Evolutionary conservation across 805 yeast genomes (phyloP), one percentile per base, ranked within the genome.

Genomic region (Soucietia sequanensis): DNA sequence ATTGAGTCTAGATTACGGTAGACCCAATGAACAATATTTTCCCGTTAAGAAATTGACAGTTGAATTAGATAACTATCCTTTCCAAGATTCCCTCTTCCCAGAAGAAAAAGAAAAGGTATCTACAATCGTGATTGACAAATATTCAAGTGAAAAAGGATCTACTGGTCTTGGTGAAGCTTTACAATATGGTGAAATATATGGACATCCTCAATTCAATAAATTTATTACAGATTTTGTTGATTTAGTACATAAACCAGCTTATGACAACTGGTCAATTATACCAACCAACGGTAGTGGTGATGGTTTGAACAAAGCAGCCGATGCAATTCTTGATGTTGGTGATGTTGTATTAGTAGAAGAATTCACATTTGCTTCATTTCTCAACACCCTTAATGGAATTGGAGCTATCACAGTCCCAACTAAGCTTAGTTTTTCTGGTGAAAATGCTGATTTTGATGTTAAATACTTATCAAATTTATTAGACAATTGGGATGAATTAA

Each of bases 341-440:
- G 84, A 80, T 45, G 69, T 75, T 3, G 66, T 81, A 5, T 55
- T 82, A 41, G 58, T 78, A 42, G 88, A 81, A 47, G 86, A 80
- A 46, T 81, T 79, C 58, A 78, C 88, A 0, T 82, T 80, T 51
- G 62, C 77, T 1, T 86, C 87, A 2, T 68, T 77, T 22, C 54
- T 78, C 27, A 63, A 67, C 41, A 62, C 67, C 35, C 61, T 74
- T 17, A 46, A 26, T 1, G 65, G 72, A 29, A 61, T 64, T 10
- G 81, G 84, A 2, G 83, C 72, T 1, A 56, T 54, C 6, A 67
- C 74, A 3, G 70, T 66, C 11, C 73, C 81, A 0, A 60, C 72
- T 8, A 69, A 73, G 31, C 65, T 78, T 43, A 33, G 43, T 23
- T 42, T 58, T 3, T 34, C 40, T 26, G 38, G 48, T 9, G 54